Conservation (phyloP, 495 filamentous ascomycete genomes). For the Daldinia decipiens region DNA sequence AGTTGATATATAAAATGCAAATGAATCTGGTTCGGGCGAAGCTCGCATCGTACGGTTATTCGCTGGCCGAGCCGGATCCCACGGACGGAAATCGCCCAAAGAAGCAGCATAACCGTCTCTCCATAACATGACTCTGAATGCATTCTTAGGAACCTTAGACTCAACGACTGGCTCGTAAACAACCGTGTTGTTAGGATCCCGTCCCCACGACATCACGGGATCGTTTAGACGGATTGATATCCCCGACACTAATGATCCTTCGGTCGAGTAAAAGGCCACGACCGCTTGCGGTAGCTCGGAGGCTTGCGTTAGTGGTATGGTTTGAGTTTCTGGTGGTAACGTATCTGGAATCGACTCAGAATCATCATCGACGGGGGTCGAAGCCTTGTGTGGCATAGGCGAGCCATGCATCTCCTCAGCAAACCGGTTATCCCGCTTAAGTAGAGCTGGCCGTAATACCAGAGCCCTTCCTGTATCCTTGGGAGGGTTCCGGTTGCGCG, state of each 20-base stretch:
- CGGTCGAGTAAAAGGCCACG: constrained; percentile 52
- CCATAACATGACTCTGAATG: constrained; percentile 81
- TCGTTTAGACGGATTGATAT: constrained; percentile 71
- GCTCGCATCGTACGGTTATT: constrained; percentile 41
- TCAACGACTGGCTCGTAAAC: constrained; percentile 68
- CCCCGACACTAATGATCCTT: constrained; percentile 59
- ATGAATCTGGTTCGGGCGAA: constrained; percentile 59
- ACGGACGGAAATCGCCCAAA: constrained; percentile 52
- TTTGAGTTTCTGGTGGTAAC: constrained; percentile 28
- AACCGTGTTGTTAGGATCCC: constrained; percentile 68
- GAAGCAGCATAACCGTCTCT: constrained; percentile 67
- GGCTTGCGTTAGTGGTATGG: constrained; percentile 17
- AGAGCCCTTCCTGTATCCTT: constrained; percentile 21
- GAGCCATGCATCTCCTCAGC: constrained; percentile 11
- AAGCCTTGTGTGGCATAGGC: constrained; percentile 11
- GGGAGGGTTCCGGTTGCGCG: constrained; percentile 17
- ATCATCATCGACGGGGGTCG: constrained; percentile 28
- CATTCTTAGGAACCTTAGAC: constrained; percentile 78
- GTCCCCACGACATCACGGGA: constrained; percentile 78
- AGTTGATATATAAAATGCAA: constrained; percentile 78
- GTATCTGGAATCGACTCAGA: constrained; percentile 36
- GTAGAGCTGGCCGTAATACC: constrained; percentile 30
- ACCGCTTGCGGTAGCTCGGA: constrained; percentile 39
- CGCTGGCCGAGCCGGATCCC: constrained; percentile 48
- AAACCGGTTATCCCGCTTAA: constrained; percentile 31